Evolutionary conservation across 805 yeast genomes (phyloP), one percentile per base, ranked within the genome.

Genomic region (Clavispora vitiphila): DNA sequence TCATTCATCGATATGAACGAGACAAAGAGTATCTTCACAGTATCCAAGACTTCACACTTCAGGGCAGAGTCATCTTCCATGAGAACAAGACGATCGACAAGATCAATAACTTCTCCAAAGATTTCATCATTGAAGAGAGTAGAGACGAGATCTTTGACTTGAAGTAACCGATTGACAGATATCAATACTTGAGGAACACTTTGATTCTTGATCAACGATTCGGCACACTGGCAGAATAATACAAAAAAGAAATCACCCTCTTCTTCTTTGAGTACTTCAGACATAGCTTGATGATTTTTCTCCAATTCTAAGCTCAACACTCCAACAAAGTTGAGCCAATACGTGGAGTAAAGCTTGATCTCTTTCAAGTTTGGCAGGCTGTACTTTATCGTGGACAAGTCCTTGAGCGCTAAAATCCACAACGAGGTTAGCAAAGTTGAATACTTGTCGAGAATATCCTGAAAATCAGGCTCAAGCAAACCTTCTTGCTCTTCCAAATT

Each of bases 201-300:
- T 38, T 73, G 75, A 37, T 65, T 65, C 40, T 56, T 64, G 14
- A 83, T 74, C 46, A 89, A 68, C 0, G 83, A 77, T 51, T 86
- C 95, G 37, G 89, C 72, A 57, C 96, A 87, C 50, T 86, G 85
- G 9, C 96, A 86, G 63, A 84, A 86, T 30, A 90, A 60, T 23
- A 89, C 82, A 56, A 87, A 85, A 61, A 85, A 81, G 50, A 89
- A 85, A 46, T 78, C 78, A 4, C 74, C 69, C 1, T 77, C 65
- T 46, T 82, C 89, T 9, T 74, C 79, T 5, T 71, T 74, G 35
- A 86, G 58, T 26, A 78, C 68, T 2, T 68, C 63, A 5, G 66
- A 58, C 15, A 84, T 67, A 10, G 70, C 57, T 0, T 61, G 51
- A 2, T 72, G 65, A 46, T 82, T 71, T 16, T 65, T 68, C 31